Base-by-base conservation (phyloP, 2,329 filamentous ascomycete genomes). In the Berkeleyomyces basicola region DNA sequence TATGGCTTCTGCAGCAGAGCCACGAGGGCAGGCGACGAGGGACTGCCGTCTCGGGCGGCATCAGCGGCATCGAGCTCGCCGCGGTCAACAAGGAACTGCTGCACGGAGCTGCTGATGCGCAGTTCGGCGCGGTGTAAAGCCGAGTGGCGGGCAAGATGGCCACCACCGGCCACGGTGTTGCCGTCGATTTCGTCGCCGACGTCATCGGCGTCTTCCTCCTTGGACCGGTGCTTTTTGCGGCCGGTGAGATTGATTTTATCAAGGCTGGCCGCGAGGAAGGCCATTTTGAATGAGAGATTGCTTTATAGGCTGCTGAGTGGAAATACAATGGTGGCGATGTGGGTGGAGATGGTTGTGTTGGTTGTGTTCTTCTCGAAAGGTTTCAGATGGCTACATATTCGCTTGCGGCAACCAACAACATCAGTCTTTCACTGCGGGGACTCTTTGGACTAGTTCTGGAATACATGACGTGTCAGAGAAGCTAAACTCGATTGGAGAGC, bases 81-180 rank as follows among this genome's bases (percentile, higher is more conserved):
- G 39, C 83, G 71, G n/a, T 79, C 71, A 49, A 76, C 76, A 14
- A 87, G 74, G 65, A 82, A 82, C 0, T 75, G 75, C 64, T 77
- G 78, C 51, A 87, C 70, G 0, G 81, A 79, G 65, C 76, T 74
- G 72, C 83, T 85, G 67, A 86, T 79, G 59, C 78, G 75, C 36
- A 87, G 76, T 62, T 80, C 74, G 49, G 77, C 75, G 65, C 79
- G 79, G 7, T 77, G 77, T 61, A 75, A 70, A 40, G 74, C 72
- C 10, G 76, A 77, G 60, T 72, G 70, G 44, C 77, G 76, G n/a
- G 74, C 72, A 61, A 75, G 75, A 69, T 81, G 81, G 53, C 82
- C 82, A n/a, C 82, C 82, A 40, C 82, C 82, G 1, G 81, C 83
- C 9, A 85, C 73, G 46, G 75, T 79, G 63, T 70, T 68, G 58